These are phyloP conservation scores for Dioscorea zingiberensis DNA, from an alignment of 106 monocot species.

Conservation along the genomic window DNA sequence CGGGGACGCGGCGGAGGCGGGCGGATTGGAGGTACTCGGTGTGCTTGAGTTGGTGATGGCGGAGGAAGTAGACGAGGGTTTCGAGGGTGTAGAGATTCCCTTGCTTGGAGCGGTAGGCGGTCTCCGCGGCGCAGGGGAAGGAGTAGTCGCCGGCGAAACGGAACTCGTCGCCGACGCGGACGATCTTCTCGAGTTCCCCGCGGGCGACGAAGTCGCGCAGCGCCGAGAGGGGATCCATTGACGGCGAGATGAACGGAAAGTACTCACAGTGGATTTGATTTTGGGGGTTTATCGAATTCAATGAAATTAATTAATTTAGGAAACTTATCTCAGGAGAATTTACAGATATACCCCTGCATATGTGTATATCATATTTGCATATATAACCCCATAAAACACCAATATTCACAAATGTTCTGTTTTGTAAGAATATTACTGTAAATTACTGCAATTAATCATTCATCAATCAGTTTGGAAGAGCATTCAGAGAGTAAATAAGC, in stretches of 20 bases:
- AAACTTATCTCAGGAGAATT: too few relatives aligned
- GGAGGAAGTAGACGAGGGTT: slow-evolving; percentile 71
- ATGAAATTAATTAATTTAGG: too few relatives aligned
- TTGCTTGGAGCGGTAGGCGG: slow-evolving; percentile 84
- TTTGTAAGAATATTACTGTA: too few relatives aligned
- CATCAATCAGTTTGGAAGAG: too few relatives aligned
- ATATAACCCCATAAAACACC: too few relatives aligned
- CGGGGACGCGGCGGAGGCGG: slow-evolving; percentile 57
- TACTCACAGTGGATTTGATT: neutral
- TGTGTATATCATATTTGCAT: too few relatives aligned
- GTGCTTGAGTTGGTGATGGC: slow-evolving; percentile 78
- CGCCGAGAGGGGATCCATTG: slow-evolving; percentile 82
- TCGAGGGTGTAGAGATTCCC: slow-evolving; percentile 79
- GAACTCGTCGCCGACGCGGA: slow-evolving; percentile 52
- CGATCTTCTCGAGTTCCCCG: slow-evolving; percentile 59
- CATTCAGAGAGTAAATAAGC: too few relatives aligned
- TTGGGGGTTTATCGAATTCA: neutral
- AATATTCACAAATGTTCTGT: too few relatives aligned
- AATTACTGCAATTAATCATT: too few relatives aligned
- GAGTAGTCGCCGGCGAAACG: slow-evolving; percentile 68
- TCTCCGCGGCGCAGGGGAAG: slow-evolving; percentile 56
- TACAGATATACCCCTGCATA: too few relatives aligned
- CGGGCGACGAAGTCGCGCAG: slow-evolving; percentile 77
- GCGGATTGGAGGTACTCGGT: slow-evolving; percentile 83
- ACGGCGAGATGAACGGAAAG: neutral